phyloP scores from a whole-genome alignment of 306 rosid genomes.

The Dryas alaskensis region DNA sequence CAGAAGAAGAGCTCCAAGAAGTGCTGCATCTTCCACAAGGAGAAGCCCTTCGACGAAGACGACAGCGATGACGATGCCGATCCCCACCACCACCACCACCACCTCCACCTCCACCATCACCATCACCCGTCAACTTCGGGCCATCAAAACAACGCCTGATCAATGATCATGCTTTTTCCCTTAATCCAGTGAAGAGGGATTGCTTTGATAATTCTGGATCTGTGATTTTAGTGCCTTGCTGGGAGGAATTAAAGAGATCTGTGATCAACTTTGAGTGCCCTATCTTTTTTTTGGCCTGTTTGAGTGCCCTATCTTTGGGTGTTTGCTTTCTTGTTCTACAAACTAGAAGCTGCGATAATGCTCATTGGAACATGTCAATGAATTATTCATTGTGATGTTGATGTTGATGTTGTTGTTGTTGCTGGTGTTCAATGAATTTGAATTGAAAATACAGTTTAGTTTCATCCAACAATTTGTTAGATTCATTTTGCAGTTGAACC shows the following conservation, averaged over 20 bases:
- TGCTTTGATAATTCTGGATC: background rate
- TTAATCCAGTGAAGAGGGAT: background rate
- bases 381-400: too few species aligned
- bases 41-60: constrained; percentile 83
- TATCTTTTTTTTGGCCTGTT: too few species aligned
- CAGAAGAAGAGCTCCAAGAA: constrained; percentile 95
- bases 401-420: too few species aligned
- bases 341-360: too few species aligned
- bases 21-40: constrained; percentile 91
- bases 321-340: too few species aligned
- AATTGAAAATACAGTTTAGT: too few species aligned
- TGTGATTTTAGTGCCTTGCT: background rate
- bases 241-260: background rate
- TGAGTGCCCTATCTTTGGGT: too few species aligned
- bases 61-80: constrained; percentile 67
- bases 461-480: too few species aligned
- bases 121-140: constrained; percentile 6
- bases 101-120: background rate
- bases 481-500: too few species aligned
- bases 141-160: background rate
- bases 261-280: background rate
- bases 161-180: background rate
- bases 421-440: too few species aligned
- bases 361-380: too few species aligned
- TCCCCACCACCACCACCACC: constrained; percentile 17